Evolutionary conservation across 2,329 filamentous ascomycete genomes (phyloP).

Genomic region (Ilyonectria robusta): DNA sequence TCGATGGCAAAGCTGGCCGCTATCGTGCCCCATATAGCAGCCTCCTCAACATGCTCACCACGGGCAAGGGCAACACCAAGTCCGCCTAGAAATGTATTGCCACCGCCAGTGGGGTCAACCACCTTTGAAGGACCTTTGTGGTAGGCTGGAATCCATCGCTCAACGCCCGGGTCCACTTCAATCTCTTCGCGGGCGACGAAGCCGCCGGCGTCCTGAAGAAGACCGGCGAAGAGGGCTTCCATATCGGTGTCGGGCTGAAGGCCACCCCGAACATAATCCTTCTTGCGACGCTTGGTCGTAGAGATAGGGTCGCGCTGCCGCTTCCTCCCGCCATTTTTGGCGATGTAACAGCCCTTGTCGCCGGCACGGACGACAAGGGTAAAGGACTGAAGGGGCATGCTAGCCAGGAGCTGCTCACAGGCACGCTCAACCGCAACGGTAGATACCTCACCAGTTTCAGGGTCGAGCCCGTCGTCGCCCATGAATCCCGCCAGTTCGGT

Average conservation of each 20-base stretch:
- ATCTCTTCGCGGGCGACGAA: conserved; percentile 70
- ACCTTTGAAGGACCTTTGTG: conserved; percentile 71
- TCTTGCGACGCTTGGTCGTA: conserved; percentile 56
- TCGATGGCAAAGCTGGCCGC: conserved; percentile 95
- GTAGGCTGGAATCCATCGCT: conserved; percentile 85
- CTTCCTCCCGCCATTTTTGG: conserved; percentile 69
- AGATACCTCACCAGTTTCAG: conserved; percentile 68
- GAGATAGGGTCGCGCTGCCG: conserved; percentile 50
- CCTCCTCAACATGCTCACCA: conserved; percentile 75
- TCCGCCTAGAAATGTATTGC: conserved; percentile 87
- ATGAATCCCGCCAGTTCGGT: conserved; percentile 91
- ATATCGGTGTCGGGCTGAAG: conserved; percentile 74
- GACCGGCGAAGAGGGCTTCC: conserved; percentile 72
- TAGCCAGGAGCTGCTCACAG: conserved; percentile 74
- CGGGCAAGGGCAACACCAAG: conserved; percentile 71
- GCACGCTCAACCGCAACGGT: conserved; percentile 68
- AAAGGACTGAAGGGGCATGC: conserved; percentile 75
- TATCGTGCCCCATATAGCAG: conserved; percentile 83
- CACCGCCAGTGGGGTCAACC: conserved; percentile 93
- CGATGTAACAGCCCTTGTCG: conserved; percentile 79
- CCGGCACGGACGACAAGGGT: conserved; percentile 80
- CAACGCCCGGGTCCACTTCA: conserved; percentile 74
- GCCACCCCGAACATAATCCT: conserved; percentile 64
- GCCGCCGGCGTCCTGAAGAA: conserved; percentile 68
- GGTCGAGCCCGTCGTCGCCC: conserved; percentile 70